Conservation (phyloP, 148 eudicot genomes). For the Camellia sinensis region DNA sequence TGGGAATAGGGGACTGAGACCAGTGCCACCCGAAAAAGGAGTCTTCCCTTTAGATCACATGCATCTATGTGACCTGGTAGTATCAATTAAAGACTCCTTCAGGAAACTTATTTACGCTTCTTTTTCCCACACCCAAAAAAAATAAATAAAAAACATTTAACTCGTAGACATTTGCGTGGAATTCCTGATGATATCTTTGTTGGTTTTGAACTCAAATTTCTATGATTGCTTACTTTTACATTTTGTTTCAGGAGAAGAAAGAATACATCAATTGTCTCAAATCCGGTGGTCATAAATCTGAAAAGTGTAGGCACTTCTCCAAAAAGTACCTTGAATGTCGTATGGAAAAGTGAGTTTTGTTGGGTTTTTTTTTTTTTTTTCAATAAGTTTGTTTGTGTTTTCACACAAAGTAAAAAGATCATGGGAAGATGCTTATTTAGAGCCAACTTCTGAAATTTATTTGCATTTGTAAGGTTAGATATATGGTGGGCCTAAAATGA, state of each 20-base stretch:
- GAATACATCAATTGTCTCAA: conserved; percentile 77
- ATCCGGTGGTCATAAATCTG: conserved; percentile 71
- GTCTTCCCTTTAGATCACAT: conserved; percentile 92
- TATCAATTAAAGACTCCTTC: background rate
- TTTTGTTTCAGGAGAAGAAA: conserved; percentile 64
- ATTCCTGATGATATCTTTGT: background rate
- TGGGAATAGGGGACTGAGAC: conserved; percentile 82
- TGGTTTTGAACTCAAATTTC: background rate
- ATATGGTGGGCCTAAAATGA: background rate
- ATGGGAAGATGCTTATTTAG: background rate
- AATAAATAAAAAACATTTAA: background rate
- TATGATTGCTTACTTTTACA: conserved; percentile 5
- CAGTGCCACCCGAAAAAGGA: conserved; percentile 98
- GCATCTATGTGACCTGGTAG: conserved; percentile 92
- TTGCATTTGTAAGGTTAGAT: background rate
- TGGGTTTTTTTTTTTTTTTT: background rate
- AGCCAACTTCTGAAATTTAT: background rate
- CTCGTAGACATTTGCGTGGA: background rate
- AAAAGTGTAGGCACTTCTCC: conserved; percentile 70
- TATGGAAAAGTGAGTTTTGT: conserved; percentile 57
- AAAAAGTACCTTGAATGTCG: conserved; percentile 89
- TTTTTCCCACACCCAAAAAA: background rate
- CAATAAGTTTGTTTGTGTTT: background rate
- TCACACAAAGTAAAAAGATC: background rate
- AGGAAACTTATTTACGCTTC: background rate